Percentiles rank a stretch among this genome's conserved stretches.
Conservation (phyloP, 2,329 filamentous ascomycete species). For the Fusarium fujikuroi region DNA sequence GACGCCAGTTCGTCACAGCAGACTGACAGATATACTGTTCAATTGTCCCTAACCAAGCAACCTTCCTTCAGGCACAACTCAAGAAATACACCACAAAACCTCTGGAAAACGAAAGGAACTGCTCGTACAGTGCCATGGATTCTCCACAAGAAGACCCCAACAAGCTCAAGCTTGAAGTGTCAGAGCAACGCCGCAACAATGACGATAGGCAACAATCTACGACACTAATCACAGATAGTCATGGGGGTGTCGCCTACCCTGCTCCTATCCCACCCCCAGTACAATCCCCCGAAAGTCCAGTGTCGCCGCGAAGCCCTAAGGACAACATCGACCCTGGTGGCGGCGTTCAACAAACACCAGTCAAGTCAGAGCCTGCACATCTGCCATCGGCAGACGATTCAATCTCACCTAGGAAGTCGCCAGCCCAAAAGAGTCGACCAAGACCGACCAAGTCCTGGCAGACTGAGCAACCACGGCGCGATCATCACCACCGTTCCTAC, state of each 20-base stretch:
- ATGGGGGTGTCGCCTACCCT: constrained; percentile 30
- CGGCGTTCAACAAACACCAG: neutral
- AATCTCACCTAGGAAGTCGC: constrained; percentile 4
- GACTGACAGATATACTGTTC: neutral
- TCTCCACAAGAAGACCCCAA: constrained; percentile 10
- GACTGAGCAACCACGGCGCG: constrained; percentile 30
- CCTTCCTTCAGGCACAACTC: neutral
- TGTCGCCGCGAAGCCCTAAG: constrained; percentile 13
- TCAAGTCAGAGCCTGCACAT: constrained; percentile 7
- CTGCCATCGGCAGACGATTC: neutral
- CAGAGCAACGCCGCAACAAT: constrained; percentile 14
- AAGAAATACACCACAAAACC: neutral
- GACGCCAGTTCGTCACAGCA: neutral
- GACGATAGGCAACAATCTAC: constrained; percentile 2
- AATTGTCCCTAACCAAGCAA: neutral
- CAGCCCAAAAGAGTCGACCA: constrained; percentile 13
- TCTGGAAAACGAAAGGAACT: neutral
- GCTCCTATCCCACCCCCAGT: constrained; percentile 18
- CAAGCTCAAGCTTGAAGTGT: constrained; percentile 20
- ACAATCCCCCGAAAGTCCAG: constrained; percentile 27
- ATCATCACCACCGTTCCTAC: constrained; percentile 6
- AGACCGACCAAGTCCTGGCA: constrained; percentile 38
- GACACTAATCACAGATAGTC: constrained; percentile 19
- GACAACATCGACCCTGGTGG: neutral
- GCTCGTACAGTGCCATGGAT: constrained; percentile 10